These are phyloP conservation scores for Blastocystis sp. DNA, from an alignment of 352 stramenopile genomes.

Conservation along the genomic window DNA sequence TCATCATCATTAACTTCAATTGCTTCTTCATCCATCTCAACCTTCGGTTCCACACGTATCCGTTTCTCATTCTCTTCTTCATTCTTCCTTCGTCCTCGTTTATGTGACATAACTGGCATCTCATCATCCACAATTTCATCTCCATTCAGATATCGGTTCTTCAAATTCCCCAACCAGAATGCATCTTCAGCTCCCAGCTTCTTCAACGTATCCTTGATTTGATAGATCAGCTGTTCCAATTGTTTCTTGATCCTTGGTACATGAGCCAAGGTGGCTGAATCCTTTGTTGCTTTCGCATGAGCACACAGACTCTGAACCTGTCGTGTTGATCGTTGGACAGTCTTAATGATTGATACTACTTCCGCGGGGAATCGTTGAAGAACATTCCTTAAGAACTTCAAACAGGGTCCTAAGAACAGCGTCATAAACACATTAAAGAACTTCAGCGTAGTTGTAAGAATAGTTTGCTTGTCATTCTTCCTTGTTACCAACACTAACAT, in stretches of 20 bases:
- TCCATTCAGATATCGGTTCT: constrained; percentile 44
- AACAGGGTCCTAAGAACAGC: constrained; percentile 24
- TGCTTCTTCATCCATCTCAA: not conserved
- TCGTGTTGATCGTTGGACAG: constrained; percentile 31
- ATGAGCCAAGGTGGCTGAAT: not conserved
- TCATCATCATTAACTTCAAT: not conserved
- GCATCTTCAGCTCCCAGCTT: constrained; percentile 35
- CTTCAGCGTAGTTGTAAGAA: not conserved
- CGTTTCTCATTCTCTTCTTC: not conserved
- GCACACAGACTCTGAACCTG: constrained; percentile 49
- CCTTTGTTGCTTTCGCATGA: constrained; percentile 22
- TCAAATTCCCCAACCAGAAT: constrained; percentile 56
- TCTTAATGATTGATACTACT: constrained; percentile 9
- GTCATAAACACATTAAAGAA: constrained; percentile 22
- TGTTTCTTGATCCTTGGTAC: constrained; percentile 49
- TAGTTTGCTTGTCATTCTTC: not conserved
- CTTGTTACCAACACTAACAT: not conserved
- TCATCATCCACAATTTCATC: constrained; percentile 39
- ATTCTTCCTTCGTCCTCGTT: not conserved
- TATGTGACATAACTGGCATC: not conserved
- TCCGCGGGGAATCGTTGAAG: not conserved
- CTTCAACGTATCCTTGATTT: constrained; percentile 36
- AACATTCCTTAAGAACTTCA: not conserved
- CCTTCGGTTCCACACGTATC: not conserved
- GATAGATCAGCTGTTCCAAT: constrained; percentile 50